phyloP scores from a whole-genome alignment of 805 yeast species.

The Candida montana region DNA sequence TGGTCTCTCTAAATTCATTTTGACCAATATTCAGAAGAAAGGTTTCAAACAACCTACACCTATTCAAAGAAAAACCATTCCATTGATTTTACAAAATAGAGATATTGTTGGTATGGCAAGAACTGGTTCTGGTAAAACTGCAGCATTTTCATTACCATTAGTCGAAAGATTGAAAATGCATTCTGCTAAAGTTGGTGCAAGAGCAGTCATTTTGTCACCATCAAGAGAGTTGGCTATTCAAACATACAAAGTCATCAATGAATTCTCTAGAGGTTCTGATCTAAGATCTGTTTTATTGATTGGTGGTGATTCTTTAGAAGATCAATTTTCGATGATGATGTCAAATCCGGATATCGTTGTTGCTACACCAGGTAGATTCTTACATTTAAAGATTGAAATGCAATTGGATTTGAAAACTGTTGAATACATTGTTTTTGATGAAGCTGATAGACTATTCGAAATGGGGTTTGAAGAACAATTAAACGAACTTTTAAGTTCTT shows the following conservation, averaged over 20 bases:
- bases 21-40: slow-evolving; percentile 68
- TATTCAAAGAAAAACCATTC: slow-evolving; percentile 93
- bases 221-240: slow-evolving; percentile 95
- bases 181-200: slow-evolving; percentile 78
- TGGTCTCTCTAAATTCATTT: slow-evolving; percentile 71
- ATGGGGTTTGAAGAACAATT: slow-evolving; percentile 94
- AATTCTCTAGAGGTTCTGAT: slow-evolving; percentile 79
- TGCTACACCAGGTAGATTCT: slow-evolving; percentile 96
- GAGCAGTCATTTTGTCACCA: slow-evolving; percentile 89
- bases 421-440: slow-evolving; percentile 92
- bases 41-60: slow-evolving; percentile 97
- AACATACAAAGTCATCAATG: slow-evolving; percentile 83
- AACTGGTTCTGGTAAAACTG: slow-evolving; percentile 98
- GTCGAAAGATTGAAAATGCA: slow-evolving; percentile 80
- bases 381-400: slow-evolving; percentile 97
- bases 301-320: slow-evolving; percentile 99
- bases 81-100: slow-evolving; percentile 76
- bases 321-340: slow-evolving; percentile 91
- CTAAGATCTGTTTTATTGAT: slow-evolving; percentile 75
- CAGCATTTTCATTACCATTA: slow-evolving; percentile 90
- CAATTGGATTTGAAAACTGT: slow-evolving; percentile 72
- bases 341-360: slow-evolving; percentile 89
- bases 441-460: slow-evolving; percentile 94
- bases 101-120: slow-evolving; percentile 99
- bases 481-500: slow-evolving; percentile 77